phyloP scores from a whole-genome alignment of 192 early-diverging fungal genomes.

The Backusella morwellensis region DNA sequence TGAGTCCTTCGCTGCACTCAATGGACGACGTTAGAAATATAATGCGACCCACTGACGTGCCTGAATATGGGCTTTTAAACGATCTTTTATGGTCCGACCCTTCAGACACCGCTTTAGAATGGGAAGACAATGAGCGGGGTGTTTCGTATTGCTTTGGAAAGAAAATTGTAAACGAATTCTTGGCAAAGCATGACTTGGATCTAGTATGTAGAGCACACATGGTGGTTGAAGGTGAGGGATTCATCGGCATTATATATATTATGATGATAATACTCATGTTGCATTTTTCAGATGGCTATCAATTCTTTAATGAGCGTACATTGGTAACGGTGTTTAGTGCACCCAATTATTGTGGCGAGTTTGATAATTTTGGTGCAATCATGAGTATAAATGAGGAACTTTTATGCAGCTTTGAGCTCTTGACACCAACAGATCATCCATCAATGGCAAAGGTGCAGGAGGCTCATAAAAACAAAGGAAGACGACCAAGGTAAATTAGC shows the following conservation, averaged over 20 bases:
- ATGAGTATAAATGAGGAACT: slow-evolving; percentile 77
- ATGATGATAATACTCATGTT: neutral
- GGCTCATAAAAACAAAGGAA: slow-evolving; percentile 13
- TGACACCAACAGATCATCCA: slow-evolving; percentile 29
- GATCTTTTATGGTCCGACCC: slow-evolving; percentile 96
- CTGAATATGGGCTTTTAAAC: slow-evolving; percentile 90
- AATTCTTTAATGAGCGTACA: slow-evolving; percentile 96
- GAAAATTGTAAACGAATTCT: slow-evolving; percentile 78
- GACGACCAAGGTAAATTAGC: slow-evolving; percentile 13
- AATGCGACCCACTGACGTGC: slow-evolving; percentile 83
- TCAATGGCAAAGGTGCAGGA: slow-evolving; percentile 1
- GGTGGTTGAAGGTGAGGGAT: slow-evolving; percentile 45
- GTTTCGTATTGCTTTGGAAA: slow-evolving; percentile 94
- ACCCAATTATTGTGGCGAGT: slow-evolving; percentile 81
- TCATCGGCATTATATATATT: neutral
- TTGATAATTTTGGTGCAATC: slow-evolving; percentile 34
- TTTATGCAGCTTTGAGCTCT: slow-evolving; percentile 77
- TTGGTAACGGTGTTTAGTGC: slow-evolving; percentile 92
- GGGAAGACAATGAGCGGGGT: slow-evolving; percentile 95
- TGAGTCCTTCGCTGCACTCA: slow-evolving; percentile 73
- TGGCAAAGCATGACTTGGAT: slow-evolving; percentile 86
- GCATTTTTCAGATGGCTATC: slow-evolving; percentile 79
- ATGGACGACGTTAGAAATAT: slow-evolving; percentile 89
- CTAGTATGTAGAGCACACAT: slow-evolving; percentile 97
- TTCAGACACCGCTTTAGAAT: slow-evolving; percentile 72